Base-by-base conservation (phyloP, 345 rosid species). In the Lepidium africanum region DNA sequence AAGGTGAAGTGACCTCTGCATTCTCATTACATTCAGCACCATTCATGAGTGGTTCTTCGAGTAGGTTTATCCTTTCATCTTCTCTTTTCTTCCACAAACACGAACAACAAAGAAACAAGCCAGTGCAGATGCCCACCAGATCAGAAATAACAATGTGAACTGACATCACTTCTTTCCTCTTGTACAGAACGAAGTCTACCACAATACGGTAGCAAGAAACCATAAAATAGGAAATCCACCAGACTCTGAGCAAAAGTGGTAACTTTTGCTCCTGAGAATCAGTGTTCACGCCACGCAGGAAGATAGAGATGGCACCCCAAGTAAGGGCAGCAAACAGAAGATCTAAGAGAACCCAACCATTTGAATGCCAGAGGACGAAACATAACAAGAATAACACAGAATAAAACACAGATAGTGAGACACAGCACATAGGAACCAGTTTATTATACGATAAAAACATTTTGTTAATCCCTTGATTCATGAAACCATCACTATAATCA, bases 121-220 rank as follows among this genome's bases (percentile, higher is more conserved):
- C 85, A 66, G 77, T 35, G 32, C 79, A 25, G 27, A 82, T 74
- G 30, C 82, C 83, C 76, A 83, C 77, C 11, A 70, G 48, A 80
- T 91, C 96, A 32, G 82, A 81, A 23, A 79, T 69, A 25, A 82
- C 63, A 51, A 36, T 43, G 69, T 69, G 78, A 56, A 71, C 13
- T 37, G 67, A 77, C 21, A 79, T 66, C 3, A 69, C 10, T 11
- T 23, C 48, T 43, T 76, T 81, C 46, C 33, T 76, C 38, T 57
- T 59, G 69, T 63, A 71, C 41, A 80, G 60, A 77, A 85, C 57
- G 63, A 81, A 6, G 70, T 84, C 92, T 53, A 83, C 54, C 64
- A 82, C 82, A 59, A 87, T 78, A 59, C 79, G 77, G 80, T 77
- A 92, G 81, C 84, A 82, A 51, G 92, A 84, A 71, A 87, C 66